Evolutionary conservation across 2,329 filamentous ascomycete genomes (phyloP), one percentile per base, ranked within the genome.

Genomic region (Fusarium sp.): DNA sequence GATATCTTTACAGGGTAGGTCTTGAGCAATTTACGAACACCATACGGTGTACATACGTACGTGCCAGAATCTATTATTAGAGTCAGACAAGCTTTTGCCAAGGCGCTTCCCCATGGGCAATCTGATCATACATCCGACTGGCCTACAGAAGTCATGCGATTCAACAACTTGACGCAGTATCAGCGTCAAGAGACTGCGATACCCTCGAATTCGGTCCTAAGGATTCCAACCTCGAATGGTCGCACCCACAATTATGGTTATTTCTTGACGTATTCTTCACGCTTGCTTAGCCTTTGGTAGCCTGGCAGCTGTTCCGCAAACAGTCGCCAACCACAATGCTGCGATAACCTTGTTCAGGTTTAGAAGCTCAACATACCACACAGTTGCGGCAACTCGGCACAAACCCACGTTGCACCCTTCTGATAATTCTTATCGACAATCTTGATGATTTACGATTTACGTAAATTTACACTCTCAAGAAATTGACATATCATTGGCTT

Each of bases 401-500:
- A 35, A n/a, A 28, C n/a, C 44, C 41, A 38, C 22, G 26, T 38
- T n/a, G 13, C 22, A 24, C 15, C 6, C 28, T 18, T 10, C 7
- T 3, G 15, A 20, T 24, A 24, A 15, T 28, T 11, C 38, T 56
- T 56, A 58, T 59, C 42, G 26, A 1, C 11, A 48, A 59, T 59
- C 42, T 48, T 10, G 4, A 30, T 48, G 0, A 11, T 1, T 38
- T 50, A 13, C 8, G 3, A 50, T 24, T 54, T 59, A 59, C 56
- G 56, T 59, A 59, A 59, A 38, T 6, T 20, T 11, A 1, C 8
- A 28, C 0, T n/a, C 9, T 30, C 18, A 24, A 14, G 15, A 8
- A 2, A 10, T 45, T 24, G n/a, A 3, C 3, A 28, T 15, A 2
- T 36, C 35, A 1, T 36, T 17, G 15, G 1, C 0, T 0, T 36